phyloP scores from a whole-genome alignment of 352 stramenopile species.

The Poterioochromonas sp. region DNA sequence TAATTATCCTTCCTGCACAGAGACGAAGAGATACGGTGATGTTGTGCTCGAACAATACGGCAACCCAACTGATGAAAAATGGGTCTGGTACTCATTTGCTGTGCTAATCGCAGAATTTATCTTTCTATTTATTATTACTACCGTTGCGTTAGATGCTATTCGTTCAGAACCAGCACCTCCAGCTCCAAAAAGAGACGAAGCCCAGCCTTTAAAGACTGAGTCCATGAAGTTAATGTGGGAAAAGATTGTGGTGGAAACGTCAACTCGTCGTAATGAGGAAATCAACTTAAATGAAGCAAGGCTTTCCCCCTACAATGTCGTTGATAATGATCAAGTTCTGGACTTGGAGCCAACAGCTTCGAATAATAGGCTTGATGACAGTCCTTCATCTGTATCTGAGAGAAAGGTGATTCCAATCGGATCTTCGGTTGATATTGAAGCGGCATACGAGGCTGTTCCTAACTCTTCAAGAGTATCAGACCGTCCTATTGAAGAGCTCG shows the following conservation, averaged over 20 bases:
- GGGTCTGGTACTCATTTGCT: conserved; percentile 33
- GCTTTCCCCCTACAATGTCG: too few species aligned
- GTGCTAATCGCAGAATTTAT: conserved; percentile 34
- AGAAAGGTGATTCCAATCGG: too few species aligned
- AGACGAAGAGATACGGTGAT: neutral
- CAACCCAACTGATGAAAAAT: conserved; percentile 36
- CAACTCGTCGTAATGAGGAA: too few species aligned
- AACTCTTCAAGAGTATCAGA: neutral
- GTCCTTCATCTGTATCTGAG: too few species aligned
- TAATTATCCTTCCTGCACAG: conserved; percentile 33
- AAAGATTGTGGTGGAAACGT: neutral
- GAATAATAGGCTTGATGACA: neutral
- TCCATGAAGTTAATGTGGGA: neutral
- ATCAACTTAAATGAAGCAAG: too few species aligned
- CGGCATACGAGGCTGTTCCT: too few species aligned
- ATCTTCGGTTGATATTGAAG: too few species aligned
- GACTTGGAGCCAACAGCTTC: neutral
- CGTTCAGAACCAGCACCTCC: neutral
- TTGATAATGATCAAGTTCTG: neutral
- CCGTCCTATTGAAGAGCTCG: neutral
- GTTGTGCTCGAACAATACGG: conserved; percentile 1
- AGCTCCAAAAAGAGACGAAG: neutral
- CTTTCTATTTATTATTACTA: conserved; percentile 3
- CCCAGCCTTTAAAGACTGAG: neutral
- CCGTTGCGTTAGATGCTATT: neutral